Evolutionary conservation across 768 basidiomycete species (phyloP), one percentile per base, ranked within the genome.

Genomic region (Leccinum boreale): DNA sequence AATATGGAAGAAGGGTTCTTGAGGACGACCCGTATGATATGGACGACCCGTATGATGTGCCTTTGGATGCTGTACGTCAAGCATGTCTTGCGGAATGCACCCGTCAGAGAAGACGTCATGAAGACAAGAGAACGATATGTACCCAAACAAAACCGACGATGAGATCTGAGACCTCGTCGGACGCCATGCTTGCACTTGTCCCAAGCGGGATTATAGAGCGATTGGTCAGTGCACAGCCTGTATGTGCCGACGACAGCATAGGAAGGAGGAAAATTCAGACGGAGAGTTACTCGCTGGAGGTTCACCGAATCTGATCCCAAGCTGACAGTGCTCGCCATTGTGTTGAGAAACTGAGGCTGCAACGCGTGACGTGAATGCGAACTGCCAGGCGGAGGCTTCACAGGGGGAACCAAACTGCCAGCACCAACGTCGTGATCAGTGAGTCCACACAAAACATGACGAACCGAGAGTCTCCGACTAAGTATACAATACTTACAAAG

Each of bases 201-300:
- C 91, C 94, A 92, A 8, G 88, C 85, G 4, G 93, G 92, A 21
- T 77, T 74, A 58, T 84, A 86, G 33, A 96, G 75, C 12, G 73
- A 73, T 45, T 80, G 77, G 70, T 95, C 93, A 0, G 89, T 92
- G 66, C 85, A 79, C 5, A 97, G 76, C 28, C 94, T 77, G 71
- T 95, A 94, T 17, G 86, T 81, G 0, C 94, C 94, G 0, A 97
- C 92, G 4, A 92, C 72, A 48, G 87, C 85, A 69, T 95, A 97
- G 3, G 87, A 86, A 0, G 94, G 90, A 0, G 92, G 85, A 63
- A 93, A 88, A 44, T 85, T 76, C 52, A 96, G 80, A 28, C 90
- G 81, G 10, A 79, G 70, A 1, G 78, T 77, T 0, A 87, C 84
- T n/a, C 81, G 75, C 26, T 74, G 70, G 10, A 90, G 78, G 21